These are phyloP conservation scores for Penicillium longicatenatum DNA, from an alignment of 495 filamentous ascomycete species.

Conservation along the genomic window DNA sequence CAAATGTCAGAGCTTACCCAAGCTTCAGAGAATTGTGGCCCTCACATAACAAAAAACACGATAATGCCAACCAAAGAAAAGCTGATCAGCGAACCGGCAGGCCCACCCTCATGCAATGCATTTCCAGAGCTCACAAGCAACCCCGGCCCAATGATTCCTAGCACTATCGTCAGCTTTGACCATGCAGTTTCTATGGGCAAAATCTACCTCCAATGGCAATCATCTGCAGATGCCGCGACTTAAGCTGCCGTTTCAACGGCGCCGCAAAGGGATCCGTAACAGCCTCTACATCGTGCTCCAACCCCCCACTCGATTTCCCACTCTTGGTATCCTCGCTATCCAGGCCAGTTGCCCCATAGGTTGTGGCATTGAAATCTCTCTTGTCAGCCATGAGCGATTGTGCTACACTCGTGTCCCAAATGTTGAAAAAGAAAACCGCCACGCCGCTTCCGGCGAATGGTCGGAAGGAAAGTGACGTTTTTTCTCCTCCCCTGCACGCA, in stretches of 20 bases:
- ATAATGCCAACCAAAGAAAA: constrained; percentile 63
- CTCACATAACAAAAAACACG: constrained; percentile 62
- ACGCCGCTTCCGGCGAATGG: neutral
- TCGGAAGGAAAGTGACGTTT: neutral
- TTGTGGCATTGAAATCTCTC: constrained; percentile 1
- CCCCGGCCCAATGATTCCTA: constrained; percentile 51
- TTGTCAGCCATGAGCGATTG: neutral
- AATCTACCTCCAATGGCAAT: constrained; percentile 63
- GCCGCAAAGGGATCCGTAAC: constrained; percentile 26
- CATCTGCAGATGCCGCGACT: constrained; percentile 68
- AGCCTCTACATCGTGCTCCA: constrained; percentile 10
- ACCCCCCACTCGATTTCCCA: constrained; percentile 13
- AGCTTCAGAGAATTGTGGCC: neutral
- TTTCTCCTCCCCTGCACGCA: neutral
- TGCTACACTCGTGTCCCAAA: neutral
- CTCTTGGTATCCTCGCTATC: constrained; percentile 6
- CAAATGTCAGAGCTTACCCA: constrained; percentile 2
- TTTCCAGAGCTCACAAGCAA: constrained; percentile 58
- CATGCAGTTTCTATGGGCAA: neutral
- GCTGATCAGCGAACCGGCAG: constrained; percentile 63
- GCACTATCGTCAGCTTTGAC: neutral
- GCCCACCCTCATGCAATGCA: constrained; percentile 61
- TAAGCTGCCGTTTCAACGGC: constrained; percentile 55
- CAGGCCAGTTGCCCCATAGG: constrained; percentile 9
- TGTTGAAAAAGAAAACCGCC: neutral